Percentiles rank a stretch among this genome's conserved stretches.
Conservation (phyloP, 2,329 filamentous ascomycete species). For the Fusarium virguliforme region DNA sequence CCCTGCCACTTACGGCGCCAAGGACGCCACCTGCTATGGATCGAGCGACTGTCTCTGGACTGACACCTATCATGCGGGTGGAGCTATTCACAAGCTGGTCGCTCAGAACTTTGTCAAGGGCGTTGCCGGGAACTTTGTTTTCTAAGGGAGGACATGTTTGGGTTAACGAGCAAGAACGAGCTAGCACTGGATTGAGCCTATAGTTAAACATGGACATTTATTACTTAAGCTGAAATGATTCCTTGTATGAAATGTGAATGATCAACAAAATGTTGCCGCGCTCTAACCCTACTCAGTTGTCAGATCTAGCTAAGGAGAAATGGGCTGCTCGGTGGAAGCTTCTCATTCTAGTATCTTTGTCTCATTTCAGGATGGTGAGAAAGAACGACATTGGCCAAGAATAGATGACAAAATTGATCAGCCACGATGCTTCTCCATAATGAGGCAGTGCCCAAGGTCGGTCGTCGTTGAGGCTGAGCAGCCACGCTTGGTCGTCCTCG, state of each 20-base stretch:
- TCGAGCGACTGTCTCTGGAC: conserved; percentile 39
- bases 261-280: too few relatives aligned
- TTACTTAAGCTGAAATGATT: too few relatives aligned
- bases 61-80: conserved; percentile 41
- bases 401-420: neutral
- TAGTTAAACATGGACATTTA: too few relatives aligned
- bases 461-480: neutral
- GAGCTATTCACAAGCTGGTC: conserved; percentile 41
- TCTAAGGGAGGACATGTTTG: conserved; percentile 5
- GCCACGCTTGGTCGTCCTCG: neutral
- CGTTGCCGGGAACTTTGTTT: conserved; percentile 1
- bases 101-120: conserved; percentile 31
- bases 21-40: conserved; percentile 39
- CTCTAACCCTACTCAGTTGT: too few relatives aligned
- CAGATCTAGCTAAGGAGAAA: too few relatives aligned
- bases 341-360: too few relatives aligned
- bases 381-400: neutral
- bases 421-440: neutral
- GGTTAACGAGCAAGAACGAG: too few relatives aligned
- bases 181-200: too few relatives aligned
- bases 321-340: too few relatives aligned
- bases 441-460: neutral
- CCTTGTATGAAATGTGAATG: too few relatives aligned
- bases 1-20: conserved; percentile 33
- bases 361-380: too few relatives aligned